phyloP scores from a whole-genome alignment of 768 basidiomycete species.

The Agaricus subrufescens region DNA sequence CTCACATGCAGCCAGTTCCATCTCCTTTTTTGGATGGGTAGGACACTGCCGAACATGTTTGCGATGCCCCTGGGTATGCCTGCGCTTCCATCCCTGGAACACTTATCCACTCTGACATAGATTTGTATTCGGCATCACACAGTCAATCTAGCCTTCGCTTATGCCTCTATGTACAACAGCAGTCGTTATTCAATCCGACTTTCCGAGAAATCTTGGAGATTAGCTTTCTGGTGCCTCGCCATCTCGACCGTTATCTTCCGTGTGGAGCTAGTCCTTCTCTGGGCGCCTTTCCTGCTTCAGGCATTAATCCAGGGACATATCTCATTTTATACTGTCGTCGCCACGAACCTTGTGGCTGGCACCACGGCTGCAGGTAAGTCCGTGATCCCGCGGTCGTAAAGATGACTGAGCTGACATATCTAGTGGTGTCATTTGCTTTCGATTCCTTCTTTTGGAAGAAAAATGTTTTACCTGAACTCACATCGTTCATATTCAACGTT shows the following conservation, averaged over 20 bases:
- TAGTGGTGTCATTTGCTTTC: conserved; percentile 57
- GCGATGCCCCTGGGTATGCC: conserved; percentile 70
- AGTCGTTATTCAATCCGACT: conserved; percentile 24
- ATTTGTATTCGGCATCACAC: neutral
- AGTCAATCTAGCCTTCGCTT: conserved; percentile 4
- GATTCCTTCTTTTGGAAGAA: conserved; percentile 87
- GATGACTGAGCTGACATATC: neutral
- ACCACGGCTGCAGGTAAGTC: conserved; percentile 47
- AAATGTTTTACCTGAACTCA: conserved; percentile 71
- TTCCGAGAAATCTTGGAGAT: conserved; percentile 9
- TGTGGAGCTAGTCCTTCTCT: conserved; percentile 69
- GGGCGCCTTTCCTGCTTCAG: conserved; percentile 59
- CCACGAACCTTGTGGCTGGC: conserved; percentile 45
- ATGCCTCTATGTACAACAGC: conserved; percentile 19
- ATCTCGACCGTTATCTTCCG: conserved; percentile 71
- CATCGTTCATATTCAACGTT: conserved; percentile 80
- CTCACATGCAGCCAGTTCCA: conserved; percentile 88
- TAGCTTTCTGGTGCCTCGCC: conserved; percentile 2
- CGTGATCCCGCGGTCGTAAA: no score
- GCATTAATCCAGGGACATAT: conserved; percentile 37
- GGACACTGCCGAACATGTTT: conserved; percentile 94
- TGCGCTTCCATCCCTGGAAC: neutral
- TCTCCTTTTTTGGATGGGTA: conserved; percentile 86
- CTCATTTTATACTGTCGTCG: conserved; percentile 38
- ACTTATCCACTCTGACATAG: neutral